Evolutionary conservation across 2,329 filamentous ascomycete genomes (phyloP).

Genomic region (Paraphoma sp.): DNA sequence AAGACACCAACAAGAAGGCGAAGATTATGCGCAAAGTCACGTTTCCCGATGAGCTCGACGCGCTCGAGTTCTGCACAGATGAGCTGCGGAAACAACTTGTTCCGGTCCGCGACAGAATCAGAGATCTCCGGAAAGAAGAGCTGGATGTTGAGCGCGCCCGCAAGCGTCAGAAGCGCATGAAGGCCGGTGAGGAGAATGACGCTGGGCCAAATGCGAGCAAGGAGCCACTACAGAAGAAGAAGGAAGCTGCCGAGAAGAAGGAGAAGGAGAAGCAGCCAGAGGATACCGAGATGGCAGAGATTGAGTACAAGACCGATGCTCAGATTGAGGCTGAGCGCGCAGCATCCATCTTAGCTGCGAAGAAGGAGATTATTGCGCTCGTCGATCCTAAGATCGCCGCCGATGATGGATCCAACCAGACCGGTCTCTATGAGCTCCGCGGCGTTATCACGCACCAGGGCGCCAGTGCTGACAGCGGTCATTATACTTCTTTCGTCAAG

Average conservation of each 20-base stretch:
- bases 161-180: slow-evolving; percentile 84
- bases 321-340: slow-evolving; percentile 87
- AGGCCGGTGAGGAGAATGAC: slow-evolving; percentile 62
- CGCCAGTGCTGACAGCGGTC: slow-evolving; percentile 93
- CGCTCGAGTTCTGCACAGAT: slow-evolving; percentile 94
- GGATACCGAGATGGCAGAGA: slow-evolving; percentile 74
- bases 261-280: slow-evolving; percentile 60
- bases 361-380: slow-evolving; percentile 84
- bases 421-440: slow-evolving; percentile 91
- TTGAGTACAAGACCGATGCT: slow-evolving; percentile 89
- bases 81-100: slow-evolving; percentile 82
- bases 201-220: slow-evolving; percentile 53
- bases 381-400: slow-evolving; percentile 76
- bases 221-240: slow-evolving; percentile 58
- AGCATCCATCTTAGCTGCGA: slow-evolving; percentile 75
- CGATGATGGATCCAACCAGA: slow-evolving; percentile 88
- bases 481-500: slow-evolving; percentile 98
- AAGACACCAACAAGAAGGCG: slow-evolving; percentile 94
- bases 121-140: slow-evolving; percentile 93
- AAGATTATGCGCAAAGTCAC: slow-evolving; percentile 99
- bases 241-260: slow-evolving; percentile 52
- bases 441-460: slow-evolving; percentile 97
- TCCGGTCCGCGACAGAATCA: slow-evolving; percentile 94
- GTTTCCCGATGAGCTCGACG: slow-evolving; percentile 91
- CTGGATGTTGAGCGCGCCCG: slow-evolving; percentile 89